Base-by-base conservation (phyloP, 225 moss, liverwort and hornwort species). In the Sphagnum tenellum region DNA sequence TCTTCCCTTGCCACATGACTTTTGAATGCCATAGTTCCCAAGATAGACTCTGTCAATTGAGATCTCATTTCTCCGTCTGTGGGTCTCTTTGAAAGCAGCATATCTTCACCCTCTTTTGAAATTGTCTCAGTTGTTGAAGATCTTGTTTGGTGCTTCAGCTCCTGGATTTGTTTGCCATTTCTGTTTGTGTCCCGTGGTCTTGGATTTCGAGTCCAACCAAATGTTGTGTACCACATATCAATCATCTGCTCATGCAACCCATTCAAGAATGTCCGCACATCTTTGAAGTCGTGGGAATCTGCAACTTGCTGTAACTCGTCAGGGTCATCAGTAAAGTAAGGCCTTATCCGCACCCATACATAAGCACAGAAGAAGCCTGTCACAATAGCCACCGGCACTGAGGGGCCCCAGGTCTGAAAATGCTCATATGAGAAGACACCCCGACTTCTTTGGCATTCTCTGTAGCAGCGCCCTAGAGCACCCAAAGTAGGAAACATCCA, bases 101-200 rank as follows among this genome's bases (percentile, higher is more conserved):
- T 75, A 55, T 81, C 80, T 66, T 84, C 84, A 4, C 77, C 73
- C 6, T 77, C 73, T 71, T 84, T 84, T 12, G 80, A 84, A 29
- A 84, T 84, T 53, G 66, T 73, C 70, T 80, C 84, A 3, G 69
- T 61, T 73, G 75, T 4, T 62, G 65, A 3, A 48, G 9, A 44
- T 69, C 66, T n/a, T 73, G 3, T 60, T 74, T 79, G 1, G 72
- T 12, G 10, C 4, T 69, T 69, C 56, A 80, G 6, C 9, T 52
- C 52, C 52, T 9, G 6, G 9, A 5, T 52, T 9, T 9, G 6
- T 52, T 52, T 52, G 6, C 52, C 52, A 9, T 9, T 52, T 9
- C 52, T 52, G 7, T 52, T 52, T 52, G 52, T 52, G 29, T 29
- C 29, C 0, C 6, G 9, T 52, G 52, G 52, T 9, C 52, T 5